phyloP scores from a whole-genome alignment of 805 yeast genomes.

The Zygosaccharomyces bailii region DNA sequence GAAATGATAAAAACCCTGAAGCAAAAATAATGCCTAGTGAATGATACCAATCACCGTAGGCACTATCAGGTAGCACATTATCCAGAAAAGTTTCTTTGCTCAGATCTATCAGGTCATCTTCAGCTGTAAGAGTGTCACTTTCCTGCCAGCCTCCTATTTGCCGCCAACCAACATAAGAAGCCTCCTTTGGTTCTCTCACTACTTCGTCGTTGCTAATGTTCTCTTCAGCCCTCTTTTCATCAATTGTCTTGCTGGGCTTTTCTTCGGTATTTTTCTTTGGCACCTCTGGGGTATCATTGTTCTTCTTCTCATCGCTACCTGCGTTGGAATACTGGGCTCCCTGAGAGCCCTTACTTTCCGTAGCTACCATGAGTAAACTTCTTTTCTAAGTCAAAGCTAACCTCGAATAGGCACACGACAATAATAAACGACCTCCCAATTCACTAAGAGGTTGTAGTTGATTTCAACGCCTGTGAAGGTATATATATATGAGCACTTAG shows the following conservation, averaged over 20 bases:
- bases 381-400: neutral
- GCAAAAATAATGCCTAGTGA: conserved; percentile 66
- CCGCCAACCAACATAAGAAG: conserved; percentile 87
- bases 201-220: conserved; percentile 17
- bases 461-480: neutral
- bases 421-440: too few relatives aligned
- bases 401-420: too few relatives aligned
- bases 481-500: neutral
- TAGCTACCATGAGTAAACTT: neutral
- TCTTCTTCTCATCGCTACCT: conserved; percentile 18
- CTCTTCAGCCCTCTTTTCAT: conserved; percentile 22
- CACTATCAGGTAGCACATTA: conserved; percentile 64
- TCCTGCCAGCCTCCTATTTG: conserved; percentile 87
- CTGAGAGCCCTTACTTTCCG: conserved; percentile 7
- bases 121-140: conserved; percentile 56
- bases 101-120: conserved; percentile 72
- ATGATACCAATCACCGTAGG: conserved; percentile 97
- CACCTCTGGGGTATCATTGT: conserved; percentile 21
- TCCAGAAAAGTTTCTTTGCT: conserved; percentile 73
- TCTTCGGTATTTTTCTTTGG: conserved; percentile 16
- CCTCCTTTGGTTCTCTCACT: conserved; percentile 34
- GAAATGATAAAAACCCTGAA: conserved; percentile 72
- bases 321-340: conserved; percentile 19
- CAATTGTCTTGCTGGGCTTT: conserved; percentile 22
- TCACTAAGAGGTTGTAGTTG: neutral